Evolutionary conservation across 2,329 filamentous ascomycete species (phyloP), one percentile per base, ranked within the genome.

Genomic region (Aspergillus versicolor): DNA sequence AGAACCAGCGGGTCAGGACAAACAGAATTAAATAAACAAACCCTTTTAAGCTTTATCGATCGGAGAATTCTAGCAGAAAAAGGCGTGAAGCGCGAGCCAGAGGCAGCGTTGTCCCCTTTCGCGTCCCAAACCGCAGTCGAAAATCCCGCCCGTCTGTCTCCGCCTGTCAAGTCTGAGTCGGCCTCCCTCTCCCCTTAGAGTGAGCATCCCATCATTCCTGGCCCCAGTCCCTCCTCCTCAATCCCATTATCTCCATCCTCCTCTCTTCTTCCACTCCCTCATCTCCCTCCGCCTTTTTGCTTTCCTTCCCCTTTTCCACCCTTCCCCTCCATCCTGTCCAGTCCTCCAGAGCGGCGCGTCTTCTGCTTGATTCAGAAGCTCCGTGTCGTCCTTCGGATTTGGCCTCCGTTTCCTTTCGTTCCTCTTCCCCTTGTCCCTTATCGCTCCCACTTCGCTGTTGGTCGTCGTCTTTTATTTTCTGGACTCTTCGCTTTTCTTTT

Each of bases 381-480:
- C 64, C 63, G 66, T 67, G 66, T 65, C 63, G 52, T 67, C 63
- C 63, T 56, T 58, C 60, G 65, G 65, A 69, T 66, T 63, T 67
- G 63, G 67, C 62, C 59, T 57, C 60, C 42, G 43, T 56, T 54
- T 55, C 51, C 49, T 56, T 58, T 62, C 56, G 47, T 52, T 54
- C 60, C 62, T 60, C 57, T 53, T 63, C 56, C 56, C 46, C 43
- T 34, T 55, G 52, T 52, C 24, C 42, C n/a, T 59, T 54, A 46
- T 62, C 50, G 54, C 54, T 46, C 49, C 58, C 47, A 47, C 12
- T 40, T 52, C 50, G 50, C 56, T 53, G 48, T 61, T 51, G 41
- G 37, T 54, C 54, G 50, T 57, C 50, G 45, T 59, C 51, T 58
- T 54, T 54, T 40, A 40, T 32, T 52, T 54, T 21, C 48, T 43